A percentile compares a stretch with the other conserved stretches of the same genome.
These are phyloP conservation scores for Cyberlindnera petersonii DNA, from an alignment of 805 yeast genomes.

Conservation along the genomic window DNA sequence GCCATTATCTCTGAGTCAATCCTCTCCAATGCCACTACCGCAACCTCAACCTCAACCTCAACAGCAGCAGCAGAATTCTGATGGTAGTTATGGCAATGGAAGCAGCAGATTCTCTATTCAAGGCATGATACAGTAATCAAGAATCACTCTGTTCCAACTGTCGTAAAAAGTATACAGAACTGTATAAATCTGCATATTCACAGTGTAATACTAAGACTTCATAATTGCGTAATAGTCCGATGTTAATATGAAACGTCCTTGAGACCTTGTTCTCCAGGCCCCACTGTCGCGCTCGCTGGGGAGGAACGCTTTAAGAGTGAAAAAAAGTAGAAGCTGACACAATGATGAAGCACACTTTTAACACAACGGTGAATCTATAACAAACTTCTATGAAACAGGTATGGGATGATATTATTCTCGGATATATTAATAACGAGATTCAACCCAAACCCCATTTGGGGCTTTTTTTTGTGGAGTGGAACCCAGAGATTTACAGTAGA, in stretches of 20 bases:
- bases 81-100: too few relatives aligned
- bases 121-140: slow-evolving; percentile 1
- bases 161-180: background rate
- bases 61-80: slow-evolving; percentile 1
- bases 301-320: too few relatives aligned
- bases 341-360: background rate
- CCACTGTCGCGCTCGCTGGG: too few relatives aligned
- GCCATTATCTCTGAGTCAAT: too few relatives aligned
- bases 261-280: background rate
- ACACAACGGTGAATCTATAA: background rate
- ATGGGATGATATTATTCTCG: too few relatives aligned
- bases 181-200: background rate
- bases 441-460: too few relatives aligned
- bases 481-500: background rate
- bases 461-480: background rate
- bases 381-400: background rate
- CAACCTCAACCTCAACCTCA: slow-evolving; percentile 11
- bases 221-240: background rate
- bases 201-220: background rate
- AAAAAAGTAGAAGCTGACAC: background rate
- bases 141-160: background rate
- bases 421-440: too few relatives aligned
- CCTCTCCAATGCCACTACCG: background rate
- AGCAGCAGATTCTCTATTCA: slow-evolving; percentile 1
- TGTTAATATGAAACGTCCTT: background rate